Conservation (phyloP, 345 rosid genomes). For the Aquilaria malaccensis region DNA sequence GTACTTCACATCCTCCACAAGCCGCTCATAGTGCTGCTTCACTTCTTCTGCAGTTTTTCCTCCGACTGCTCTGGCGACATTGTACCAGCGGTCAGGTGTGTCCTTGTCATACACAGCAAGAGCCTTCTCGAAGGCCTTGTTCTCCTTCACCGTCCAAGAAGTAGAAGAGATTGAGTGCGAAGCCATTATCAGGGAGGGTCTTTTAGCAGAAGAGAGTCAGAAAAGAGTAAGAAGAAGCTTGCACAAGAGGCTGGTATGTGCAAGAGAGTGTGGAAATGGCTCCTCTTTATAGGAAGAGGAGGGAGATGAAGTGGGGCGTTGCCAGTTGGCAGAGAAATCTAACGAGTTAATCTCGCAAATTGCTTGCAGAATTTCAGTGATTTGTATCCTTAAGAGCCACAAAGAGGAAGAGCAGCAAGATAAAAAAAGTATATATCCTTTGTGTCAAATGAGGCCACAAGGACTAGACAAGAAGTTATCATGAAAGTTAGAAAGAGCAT, state of each 20-base stretch:
- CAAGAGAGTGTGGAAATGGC: constrained; percentile 34
- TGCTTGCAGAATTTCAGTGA: constrained; percentile 34
- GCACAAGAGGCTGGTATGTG: constrained; percentile 25
- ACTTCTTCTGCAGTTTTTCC: constrained; percentile 76
- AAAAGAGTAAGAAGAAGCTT: not conserved
- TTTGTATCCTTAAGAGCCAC: constrained; percentile 46
- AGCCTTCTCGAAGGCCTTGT: constrained; percentile 86
- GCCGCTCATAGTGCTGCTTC: constrained; percentile 60
- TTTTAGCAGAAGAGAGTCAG: constrained; percentile 1
- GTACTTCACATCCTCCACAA: constrained; percentile 53
- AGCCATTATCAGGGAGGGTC: constrained; percentile 28
- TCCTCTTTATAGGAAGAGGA: constrained; percentile 51
- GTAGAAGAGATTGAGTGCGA: constrained; percentile 67
- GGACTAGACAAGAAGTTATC: constrained; percentile 2
- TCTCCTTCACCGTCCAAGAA: constrained; percentile 68
- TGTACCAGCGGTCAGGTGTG: constrained; percentile 89
- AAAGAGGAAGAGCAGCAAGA: constrained; percentile 7
- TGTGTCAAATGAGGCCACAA: too few species aligned
- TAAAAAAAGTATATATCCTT: too few species aligned
- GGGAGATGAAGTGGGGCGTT: constrained; percentile 20
- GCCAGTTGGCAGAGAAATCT: constrained; percentile 31
- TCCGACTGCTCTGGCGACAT: constrained; percentile 78
- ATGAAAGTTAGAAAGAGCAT: constrained; percentile 18
- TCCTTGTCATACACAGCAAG: constrained; percentile 76
- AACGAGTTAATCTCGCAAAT: constrained; percentile 18